Evolutionary conservation across 2,329 filamentous ascomycete genomes (phyloP), one percentile per base, ranked within the genome.

Genomic region (Xylaria sp.): DNA sequence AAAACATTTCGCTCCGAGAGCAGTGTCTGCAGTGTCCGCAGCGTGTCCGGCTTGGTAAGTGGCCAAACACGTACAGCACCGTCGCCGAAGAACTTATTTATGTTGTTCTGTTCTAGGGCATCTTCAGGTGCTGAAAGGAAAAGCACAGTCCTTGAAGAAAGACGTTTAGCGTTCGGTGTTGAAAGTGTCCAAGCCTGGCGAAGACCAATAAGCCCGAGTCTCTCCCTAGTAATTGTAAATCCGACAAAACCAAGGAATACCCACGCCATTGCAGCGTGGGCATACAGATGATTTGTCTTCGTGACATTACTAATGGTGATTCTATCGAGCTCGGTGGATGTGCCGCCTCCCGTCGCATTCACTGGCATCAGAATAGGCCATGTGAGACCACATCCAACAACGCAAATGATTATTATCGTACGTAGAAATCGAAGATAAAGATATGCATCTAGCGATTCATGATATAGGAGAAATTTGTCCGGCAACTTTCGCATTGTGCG

Each of bases 121-220:
- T 91, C 87, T 42, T 88, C 83, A 0, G 95, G 94, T 0, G 97
- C 93, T 1, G 92, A 92, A 0, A 94, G 92, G 80, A 97, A 97
- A n/a, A 99, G 87, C 6, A 98, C 94, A 0, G 94, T 98, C 32
- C 94, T 89, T 0, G 94, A 94, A 0, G 95, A 98, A 50, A 98
- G 89, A 21, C 94, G 91, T 73, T 90, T 91, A 32, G 93, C 88
- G 77, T 97, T 95, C 60, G 92, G 85, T 0, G 93, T 93, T 1
- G 93, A 93, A 65, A 97, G 85, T n/a, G 94, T 88, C 82, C 97
- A 98, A 0, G 95, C 95, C 82, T 98, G 96, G 72, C 95, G 92
- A 61, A 98, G 82, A 75, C 97, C 97, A 83, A 98, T 93, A 80
- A 94, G 97, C 86, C 91, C 98, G 75, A 99, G 91, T 77, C 91